Conservation (phyloP, 306 rosid species). For the Trifolium subterraneum region DNA sequence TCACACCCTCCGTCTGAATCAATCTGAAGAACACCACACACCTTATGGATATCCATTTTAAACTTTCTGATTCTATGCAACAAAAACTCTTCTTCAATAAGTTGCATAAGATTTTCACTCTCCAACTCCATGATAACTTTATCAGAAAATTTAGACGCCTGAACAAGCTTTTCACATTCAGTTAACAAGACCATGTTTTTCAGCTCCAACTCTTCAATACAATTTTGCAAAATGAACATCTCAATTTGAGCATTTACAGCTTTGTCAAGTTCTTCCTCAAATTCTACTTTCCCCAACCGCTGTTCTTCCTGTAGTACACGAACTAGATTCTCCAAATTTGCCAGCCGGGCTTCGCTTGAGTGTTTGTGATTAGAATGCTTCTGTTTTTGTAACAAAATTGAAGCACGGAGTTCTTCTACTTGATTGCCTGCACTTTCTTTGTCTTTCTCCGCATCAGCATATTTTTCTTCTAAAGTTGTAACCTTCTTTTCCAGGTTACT, state of each 20-base stretch:
- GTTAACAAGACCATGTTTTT: conserved; percentile 60
- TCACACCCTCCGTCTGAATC: conserved; percentile 52
- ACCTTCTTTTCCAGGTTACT: conserved; percentile 69
- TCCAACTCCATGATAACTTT: conserved; percentile 82
- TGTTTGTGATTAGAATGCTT: conserved; percentile 64
- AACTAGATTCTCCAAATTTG: conserved; percentile 66
- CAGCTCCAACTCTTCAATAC: conserved; percentile 86
- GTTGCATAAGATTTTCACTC: conserved; percentile 84
- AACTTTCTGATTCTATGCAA: conserved; percentile 74
- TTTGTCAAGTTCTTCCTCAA: conserved; percentile 80
- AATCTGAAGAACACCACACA: conserved; percentile 73
- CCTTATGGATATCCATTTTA: conserved; percentile 60
- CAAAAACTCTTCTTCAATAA: conserved; percentile 82
- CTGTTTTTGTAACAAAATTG: conserved; percentile 63
- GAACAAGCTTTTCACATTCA: conserved; percentile 75
- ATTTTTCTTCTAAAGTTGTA: conserved; percentile 69
- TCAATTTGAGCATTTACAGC: conserved; percentile 86
- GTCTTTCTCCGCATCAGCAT: conserved; percentile 67
- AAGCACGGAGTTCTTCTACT: conserved; percentile 71
- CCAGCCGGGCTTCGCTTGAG: conserved; percentile 64
- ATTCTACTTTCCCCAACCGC: conserved; percentile 68
- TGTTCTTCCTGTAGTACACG: conserved; percentile 65
- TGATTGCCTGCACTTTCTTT: conserved; percentile 59
- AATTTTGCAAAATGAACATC: conserved; percentile 83
- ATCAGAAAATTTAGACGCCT: conserved; percentile 69